phyloP scores from a whole-genome alignment of 345 rosid genomes.

The Eucalyptus polybractea region DNA sequence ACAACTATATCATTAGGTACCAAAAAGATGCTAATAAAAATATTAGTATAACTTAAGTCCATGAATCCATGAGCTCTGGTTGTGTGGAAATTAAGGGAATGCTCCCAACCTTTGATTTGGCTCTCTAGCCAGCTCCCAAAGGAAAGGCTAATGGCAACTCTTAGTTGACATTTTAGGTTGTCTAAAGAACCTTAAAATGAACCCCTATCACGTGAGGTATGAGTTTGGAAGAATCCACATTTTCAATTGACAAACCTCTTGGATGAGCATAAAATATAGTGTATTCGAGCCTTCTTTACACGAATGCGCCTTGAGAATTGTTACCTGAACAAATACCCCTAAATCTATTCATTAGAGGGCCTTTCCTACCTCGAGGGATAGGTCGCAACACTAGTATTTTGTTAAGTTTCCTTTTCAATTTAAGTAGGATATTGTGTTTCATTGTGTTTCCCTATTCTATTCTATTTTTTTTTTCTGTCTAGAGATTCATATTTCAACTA shows the following conservation, averaged over 20 bases:
- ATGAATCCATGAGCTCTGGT: neutral
- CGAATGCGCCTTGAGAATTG: neutral
- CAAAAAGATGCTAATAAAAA: fast-evolving
- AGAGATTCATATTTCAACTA: neutral
- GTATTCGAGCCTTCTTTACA: fast-evolving
- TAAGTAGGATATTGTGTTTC: neutral
- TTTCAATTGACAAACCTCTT: neutral
- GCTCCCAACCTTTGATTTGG: fast-evolving
- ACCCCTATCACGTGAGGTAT: fast-evolving
- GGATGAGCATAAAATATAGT: neutral
- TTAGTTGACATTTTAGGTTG: too few species aligned
- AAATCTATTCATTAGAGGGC: too few species aligned
- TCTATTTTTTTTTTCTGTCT: neutral
- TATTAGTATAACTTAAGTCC: neutral
- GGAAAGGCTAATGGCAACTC: neutral
- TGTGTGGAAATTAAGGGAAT: neutral
- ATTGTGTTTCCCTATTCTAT: neutral
- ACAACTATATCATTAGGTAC: neutral
- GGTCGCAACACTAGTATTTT: neutral
- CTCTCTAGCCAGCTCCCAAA: fast-evolving
- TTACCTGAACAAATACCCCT: neutral
- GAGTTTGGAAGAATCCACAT: neutral
- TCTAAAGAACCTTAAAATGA: neutral
- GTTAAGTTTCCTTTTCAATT: neutral
- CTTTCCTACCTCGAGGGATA: fast-evolving